phyloP scores from a whole-genome alignment of 1,284 basidiomycete species.

The Phellopilus nigrolimitatus region DNA sequence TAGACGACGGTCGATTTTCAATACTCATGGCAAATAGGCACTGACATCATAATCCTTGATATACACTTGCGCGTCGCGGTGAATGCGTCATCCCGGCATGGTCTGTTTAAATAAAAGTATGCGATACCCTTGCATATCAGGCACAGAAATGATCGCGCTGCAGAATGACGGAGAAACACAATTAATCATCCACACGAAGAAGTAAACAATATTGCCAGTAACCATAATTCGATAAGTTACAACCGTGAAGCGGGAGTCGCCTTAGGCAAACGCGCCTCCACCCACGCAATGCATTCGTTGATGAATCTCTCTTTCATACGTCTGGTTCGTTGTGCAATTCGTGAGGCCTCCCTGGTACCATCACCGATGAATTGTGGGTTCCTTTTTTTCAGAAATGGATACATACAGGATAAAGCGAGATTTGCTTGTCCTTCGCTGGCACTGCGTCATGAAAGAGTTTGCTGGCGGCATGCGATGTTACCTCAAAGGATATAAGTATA shows the following conservation, averaged over 20 bases:
- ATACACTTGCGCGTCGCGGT: no score
- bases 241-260: neutral
- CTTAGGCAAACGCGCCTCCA: constrained; percentile 33
- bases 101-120: no score
- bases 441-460: constrained; percentile 60
- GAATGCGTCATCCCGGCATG: no score
- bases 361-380: neutral
- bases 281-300: constrained; percentile 52
- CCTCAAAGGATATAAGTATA: constrained; percentile 29
- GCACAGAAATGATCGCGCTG: no score
- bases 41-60: no score
- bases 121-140: no score
- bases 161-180: no score
- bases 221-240: no score
- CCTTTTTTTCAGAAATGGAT: neutral
- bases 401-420: constrained; percentile 53
- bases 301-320: constrained; percentile 32
- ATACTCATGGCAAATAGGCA: no score
- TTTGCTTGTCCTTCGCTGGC: constrained; percentile 55
- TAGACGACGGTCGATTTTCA: no score
- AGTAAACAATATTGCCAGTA: no score
- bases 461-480: constrained; percentile 58
- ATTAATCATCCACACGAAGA: no score
- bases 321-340: constrained; percentile 73
- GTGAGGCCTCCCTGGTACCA: constrained; percentile 14